A percentile compares a stretch with the other conserved stretches of the same genome.
phyloP scores from a whole-genome alignment of 495 filamentous ascomycete genomes.

The Bryoglossum gracile region DNA sequence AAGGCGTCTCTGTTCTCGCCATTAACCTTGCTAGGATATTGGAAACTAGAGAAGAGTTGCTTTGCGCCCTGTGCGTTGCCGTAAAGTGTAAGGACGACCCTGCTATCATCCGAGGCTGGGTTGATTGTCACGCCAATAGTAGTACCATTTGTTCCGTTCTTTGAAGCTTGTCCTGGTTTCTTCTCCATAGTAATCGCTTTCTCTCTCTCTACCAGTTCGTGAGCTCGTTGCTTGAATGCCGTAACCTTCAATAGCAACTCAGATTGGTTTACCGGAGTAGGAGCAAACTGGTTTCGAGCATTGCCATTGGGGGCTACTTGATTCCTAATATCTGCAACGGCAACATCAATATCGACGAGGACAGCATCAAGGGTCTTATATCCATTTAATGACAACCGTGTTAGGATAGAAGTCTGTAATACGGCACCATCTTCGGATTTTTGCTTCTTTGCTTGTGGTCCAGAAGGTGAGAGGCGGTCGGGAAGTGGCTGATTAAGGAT shows the following conservation, averaged over 20 bases:
- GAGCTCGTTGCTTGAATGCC: slow-evolving; percentile 22
- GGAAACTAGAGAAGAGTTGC: slow-evolving; percentile 79
- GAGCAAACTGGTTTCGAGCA: slow-evolving; percentile 13
- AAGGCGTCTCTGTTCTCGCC: slow-evolving; percentile 27
- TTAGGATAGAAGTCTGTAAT: slow-evolving; percentile 29
- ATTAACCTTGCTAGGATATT: slow-evolving; percentile 41
- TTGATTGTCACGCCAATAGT: slow-evolving; percentile 21
- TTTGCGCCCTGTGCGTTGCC: slow-evolving; percentile 62
- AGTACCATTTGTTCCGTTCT: slow-evolving; percentile 10
- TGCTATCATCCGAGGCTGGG: slow-evolving; percentile 32
- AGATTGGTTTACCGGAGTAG: slow-evolving; percentile 10
- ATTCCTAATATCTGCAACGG: slow-evolving; percentile 32
- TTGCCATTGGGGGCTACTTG: slow-evolving; percentile 24
- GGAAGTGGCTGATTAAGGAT: slow-evolving; percentile 41
- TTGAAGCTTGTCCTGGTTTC: slow-evolving; percentile 21
- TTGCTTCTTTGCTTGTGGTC: slow-evolving; percentile 23
- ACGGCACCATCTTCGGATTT: slow-evolving; percentile 18
- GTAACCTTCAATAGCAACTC: slow-evolving; percentile 16
- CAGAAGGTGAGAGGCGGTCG: slow-evolving; percentile 16
- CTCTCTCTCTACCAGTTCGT: slow-evolving; percentile 32
- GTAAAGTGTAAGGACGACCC: slow-evolving; percentile 62
- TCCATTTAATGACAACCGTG: slow-evolving; percentile 34
- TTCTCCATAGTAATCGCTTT: slow-evolving; percentile 35
- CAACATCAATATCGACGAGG: slow-evolving; percentile 35
- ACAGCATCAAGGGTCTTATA: slow-evolving; percentile 41